Percentiles rank a stretch among this genome's conserved stretches.
These are phyloP conservation scores for Naganishia friedmannii DNA, from an alignment of 768 basidiomycete species.

Conservation along the genomic window DNA sequence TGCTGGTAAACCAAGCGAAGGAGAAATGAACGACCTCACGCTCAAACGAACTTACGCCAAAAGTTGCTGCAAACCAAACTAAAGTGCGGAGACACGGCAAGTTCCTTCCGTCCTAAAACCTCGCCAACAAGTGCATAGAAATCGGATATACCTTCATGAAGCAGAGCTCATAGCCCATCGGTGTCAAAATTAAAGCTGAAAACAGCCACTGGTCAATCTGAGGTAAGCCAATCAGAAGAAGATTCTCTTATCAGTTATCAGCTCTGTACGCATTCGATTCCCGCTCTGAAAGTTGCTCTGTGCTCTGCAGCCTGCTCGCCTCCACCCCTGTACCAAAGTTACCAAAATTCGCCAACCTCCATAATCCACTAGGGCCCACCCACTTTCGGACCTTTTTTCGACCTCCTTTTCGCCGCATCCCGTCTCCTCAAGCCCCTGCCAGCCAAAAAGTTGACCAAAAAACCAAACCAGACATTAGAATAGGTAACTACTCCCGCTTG, in stretches of 20 bases:
- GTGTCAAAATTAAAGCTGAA: not conserved
- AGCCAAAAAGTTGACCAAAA: too few relatives aligned
- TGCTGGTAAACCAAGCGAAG: not conserved
- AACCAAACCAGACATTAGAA: too few relatives aligned
- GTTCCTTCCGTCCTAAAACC: constrained; percentile 8
- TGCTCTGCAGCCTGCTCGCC: too few relatives aligned
- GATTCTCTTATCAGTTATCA: constrained; percentile 18
- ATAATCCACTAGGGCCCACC: too few relatives aligned
- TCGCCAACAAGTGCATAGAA: constrained; percentile 1
- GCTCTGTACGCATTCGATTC: not conserved
- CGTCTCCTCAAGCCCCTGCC: too few relatives aligned
- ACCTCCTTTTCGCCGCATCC: too few relatives aligned
- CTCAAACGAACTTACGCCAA: not conserved
- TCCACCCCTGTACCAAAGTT: too few relatives aligned
- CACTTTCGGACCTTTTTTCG: too few relatives aligned
- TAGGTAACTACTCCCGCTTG: not conserved
- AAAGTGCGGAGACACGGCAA: not conserved
- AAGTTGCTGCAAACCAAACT: not conserved
- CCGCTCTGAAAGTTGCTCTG: not conserved
- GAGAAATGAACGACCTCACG: not conserved
- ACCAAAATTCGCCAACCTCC: too few relatives aligned
- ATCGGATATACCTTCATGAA: constrained; percentile 18
- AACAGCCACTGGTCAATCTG: not conserved
- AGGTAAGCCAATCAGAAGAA: constrained; percentile 14
- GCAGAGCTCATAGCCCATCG: not conserved